These are phyloP conservation scores for Trichocladium antarcticum DNA, from an alignment of 495 filamentous ascomycete genomes.

Conservation along the genomic window DNA sequence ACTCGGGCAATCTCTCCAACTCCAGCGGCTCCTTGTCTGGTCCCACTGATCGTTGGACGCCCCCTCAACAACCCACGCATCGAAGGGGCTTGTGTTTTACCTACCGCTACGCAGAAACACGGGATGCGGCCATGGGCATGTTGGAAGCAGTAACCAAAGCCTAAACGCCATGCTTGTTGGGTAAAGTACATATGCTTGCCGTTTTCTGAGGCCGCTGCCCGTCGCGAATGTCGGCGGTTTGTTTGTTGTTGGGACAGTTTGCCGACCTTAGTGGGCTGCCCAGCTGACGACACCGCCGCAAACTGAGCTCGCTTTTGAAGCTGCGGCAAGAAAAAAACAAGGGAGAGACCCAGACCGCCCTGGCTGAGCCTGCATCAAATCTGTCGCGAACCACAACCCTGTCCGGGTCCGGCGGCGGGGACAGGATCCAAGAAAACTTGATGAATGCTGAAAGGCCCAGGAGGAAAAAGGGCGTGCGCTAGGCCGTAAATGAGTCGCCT, in stretches of 20 bases:
- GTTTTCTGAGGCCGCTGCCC: not conserved
- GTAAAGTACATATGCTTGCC: too few species aligned
- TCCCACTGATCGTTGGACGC: slow-evolving; percentile 1
- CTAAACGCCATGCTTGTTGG: not conserved
- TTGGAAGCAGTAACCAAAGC: not conserved
- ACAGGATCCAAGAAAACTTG: not conserved
- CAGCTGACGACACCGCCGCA: not conserved
- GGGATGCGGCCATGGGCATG: not conserved
- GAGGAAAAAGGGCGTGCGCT: not conserved
- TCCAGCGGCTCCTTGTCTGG: not conserved
- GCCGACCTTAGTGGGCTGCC: not conserved
- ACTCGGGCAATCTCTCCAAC: not conserved
- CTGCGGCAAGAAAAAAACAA: not conserved
- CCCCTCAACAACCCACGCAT: not conserved
- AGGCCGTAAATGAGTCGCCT: not conserved
- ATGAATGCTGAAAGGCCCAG: not conserved
- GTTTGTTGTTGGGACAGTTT: not conserved
- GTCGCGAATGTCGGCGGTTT: not conserved
- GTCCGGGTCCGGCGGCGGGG: not conserved
- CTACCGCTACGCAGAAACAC: not conserved
- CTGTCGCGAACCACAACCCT: not conserved
- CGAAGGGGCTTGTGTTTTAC: not conserved
- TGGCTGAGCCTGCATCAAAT: not conserved
- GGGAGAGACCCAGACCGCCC: not conserved
- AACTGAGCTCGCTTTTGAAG: not conserved